phyloP scores from a whole-genome alignment of 495 filamentous ascomycete genomes.

The Gamarada debralockiae region DNA sequence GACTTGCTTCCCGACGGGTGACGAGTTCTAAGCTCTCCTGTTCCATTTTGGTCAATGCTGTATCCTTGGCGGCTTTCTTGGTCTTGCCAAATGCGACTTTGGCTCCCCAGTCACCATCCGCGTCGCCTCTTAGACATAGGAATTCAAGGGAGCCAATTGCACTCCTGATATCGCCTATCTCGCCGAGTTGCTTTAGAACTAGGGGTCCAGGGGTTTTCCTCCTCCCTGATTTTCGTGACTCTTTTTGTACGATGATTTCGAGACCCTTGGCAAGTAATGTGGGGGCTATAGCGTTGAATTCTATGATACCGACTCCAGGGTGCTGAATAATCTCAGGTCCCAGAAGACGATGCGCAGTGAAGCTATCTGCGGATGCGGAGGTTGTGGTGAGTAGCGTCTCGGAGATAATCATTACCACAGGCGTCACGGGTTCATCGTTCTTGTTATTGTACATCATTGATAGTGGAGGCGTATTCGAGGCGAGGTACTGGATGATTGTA shows the following conservation, averaged over 20 bases:
- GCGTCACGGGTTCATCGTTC: constrained; percentile 45
- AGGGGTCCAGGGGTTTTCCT: constrained; percentile 62
- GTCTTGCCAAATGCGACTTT: constrained; percentile 55
- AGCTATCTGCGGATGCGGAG: constrained; percentile 74
- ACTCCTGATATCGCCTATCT: constrained; percentile 87
- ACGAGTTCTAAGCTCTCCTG: constrained; percentile 66
- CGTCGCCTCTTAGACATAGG: constrained; percentile 72
- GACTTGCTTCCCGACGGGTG: constrained; percentile 77
- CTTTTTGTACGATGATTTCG: constrained; percentile 72
- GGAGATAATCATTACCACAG: constrained; percentile 85
- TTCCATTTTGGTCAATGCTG: constrained; percentile 65
- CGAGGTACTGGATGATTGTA: constrained; percentile 70
- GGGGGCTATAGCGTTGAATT: constrained; percentile 88
- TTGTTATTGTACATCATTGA: constrained; percentile 22
- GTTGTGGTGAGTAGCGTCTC: constrained; percentile 77
- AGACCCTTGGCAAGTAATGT: constrained; percentile 84
- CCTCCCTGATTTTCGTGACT: constrained; percentile 66
- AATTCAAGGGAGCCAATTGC: constrained; percentile 89
- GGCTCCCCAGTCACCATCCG: constrained; percentile 62
- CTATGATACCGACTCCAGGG: constrained; percentile 68
- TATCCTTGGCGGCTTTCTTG: constrained; percentile 52
- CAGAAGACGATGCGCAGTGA: constrained; percentile 84
- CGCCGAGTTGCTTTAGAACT: constrained; percentile 70
- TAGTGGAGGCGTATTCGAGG: constrained; percentile 48
- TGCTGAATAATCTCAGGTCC: constrained; percentile 81